Evolutionary conservation across 176 grass and related monocot genomes (phyloP).

Genomic region (Pontederia paniculata): DNA sequence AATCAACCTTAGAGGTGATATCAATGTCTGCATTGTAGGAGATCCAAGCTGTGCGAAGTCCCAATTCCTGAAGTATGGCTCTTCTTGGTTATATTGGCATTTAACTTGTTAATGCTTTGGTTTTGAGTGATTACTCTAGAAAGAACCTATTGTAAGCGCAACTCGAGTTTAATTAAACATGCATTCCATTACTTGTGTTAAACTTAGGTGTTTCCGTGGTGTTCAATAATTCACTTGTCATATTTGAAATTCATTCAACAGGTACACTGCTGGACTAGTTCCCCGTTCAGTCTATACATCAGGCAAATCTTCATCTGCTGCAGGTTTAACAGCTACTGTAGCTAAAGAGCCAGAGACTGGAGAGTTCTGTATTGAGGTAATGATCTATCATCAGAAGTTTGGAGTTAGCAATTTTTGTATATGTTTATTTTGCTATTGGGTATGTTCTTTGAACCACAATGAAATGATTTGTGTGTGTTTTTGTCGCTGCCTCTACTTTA

Average conservation of each 20-base stretch:
- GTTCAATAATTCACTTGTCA: background rate
- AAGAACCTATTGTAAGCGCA: no score
- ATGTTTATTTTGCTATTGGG: no score
- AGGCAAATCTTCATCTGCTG: constrained; percentile 94
- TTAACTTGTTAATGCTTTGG: no score
- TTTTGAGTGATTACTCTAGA: no score
- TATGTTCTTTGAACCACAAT: no score
- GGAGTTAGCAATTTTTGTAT: no score
- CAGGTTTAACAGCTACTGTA: constrained; percentile 93
- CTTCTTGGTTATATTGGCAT: background rate
- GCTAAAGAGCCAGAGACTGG: constrained; percentile 97
- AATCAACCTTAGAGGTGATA: constrained; percentile 95
- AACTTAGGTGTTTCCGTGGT: no score
- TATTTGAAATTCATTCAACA: constrained; percentile 30
- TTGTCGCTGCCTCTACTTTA: no score
- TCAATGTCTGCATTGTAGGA: constrained; percentile 99
- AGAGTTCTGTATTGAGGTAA: constrained; percentile 98
- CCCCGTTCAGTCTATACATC: constrained; percentile 97
- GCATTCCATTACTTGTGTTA: no score
- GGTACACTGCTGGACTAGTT: constrained; percentile 72
- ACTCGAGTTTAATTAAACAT: no score
- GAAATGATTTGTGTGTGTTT: no score
- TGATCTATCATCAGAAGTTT: background rate
- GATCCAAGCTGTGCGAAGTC: constrained; percentile 98
- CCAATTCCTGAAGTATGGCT: constrained; percentile 87